These are phyloP conservation scores for Ogataea angusta DNA, from an alignment of 805 yeast genomes.

Conservation along the genomic window DNA sequence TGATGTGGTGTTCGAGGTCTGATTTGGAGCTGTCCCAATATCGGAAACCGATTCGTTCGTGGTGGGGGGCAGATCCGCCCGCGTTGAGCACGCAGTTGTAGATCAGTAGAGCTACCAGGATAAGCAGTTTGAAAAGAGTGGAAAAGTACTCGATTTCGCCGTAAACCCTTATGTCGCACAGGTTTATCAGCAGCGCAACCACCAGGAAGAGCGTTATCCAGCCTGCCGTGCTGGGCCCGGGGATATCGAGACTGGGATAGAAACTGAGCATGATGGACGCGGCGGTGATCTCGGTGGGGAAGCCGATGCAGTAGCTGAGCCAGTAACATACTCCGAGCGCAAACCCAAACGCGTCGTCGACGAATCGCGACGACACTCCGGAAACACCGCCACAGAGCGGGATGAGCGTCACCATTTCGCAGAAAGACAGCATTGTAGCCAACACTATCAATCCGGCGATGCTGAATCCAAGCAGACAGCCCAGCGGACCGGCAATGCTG, in stretches of 20 bases:
- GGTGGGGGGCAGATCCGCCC: conserved; percentile 49
- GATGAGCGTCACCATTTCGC: conserved; percentile 77
- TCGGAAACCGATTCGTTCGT: conserved; percentile 55
- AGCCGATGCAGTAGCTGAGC: conserved; percentile 64
- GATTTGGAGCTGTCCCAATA: conserved; percentile 63
- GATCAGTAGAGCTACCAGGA: conserved; percentile 53
- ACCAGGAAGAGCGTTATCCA: conserved; percentile 61
- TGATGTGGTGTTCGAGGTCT: conserved; percentile 41
- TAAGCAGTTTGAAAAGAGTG: conserved; percentile 53
- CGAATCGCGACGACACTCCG: conserved; percentile 70
- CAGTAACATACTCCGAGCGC: conserved; percentile 73
- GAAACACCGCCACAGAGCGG: conserved; percentile 79
- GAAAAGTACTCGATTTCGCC: conserved; percentile 72
- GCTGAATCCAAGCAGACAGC: conserved; percentile 63
- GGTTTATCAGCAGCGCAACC: conserved; percentile 46
- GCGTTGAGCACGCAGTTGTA: conserved; percentile 62
- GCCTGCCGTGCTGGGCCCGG: conserved; percentile 56
- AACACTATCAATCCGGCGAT: conserved; percentile 64
- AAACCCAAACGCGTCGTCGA: conserved; percentile 75
- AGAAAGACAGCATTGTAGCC: conserved; percentile 68
- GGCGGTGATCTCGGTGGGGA: conserved; percentile 80
- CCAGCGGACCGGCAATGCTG: conserved; percentile 73
- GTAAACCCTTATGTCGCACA: conserved; percentile 66
- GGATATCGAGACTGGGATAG: conserved; percentile 53
- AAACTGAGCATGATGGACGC: conserved; percentile 73